phyloP scores from a whole-genome alignment of 164 flowering plant species.

The Vitis amurensis region DNA sequence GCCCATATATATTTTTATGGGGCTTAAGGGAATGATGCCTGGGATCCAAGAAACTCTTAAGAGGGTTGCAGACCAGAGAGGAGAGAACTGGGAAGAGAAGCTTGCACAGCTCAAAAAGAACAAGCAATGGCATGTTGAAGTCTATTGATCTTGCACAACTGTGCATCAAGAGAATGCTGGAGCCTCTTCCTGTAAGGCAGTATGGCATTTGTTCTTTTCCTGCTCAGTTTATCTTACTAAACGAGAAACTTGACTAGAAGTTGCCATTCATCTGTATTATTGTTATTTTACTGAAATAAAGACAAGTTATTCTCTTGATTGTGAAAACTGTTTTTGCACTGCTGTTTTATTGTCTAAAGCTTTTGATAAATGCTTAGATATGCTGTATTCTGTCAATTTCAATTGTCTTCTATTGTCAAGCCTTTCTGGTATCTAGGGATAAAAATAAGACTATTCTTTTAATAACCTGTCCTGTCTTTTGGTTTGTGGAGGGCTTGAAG shows the following conservation, averaged over 20 bases:
- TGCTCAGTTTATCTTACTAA: no score
- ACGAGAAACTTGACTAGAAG: not conserved
- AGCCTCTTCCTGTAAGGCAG: not conserved
- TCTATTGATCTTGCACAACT: conserved; percentile 37
- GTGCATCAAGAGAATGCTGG: not conserved
- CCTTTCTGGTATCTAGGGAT: no score
- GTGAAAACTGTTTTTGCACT: no score
- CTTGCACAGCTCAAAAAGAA: conserved; percentile 86
- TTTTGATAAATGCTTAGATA: no score
- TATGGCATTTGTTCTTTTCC: no score
- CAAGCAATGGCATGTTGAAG: conserved; percentile 99
- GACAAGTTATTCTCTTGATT: conserved; percentile 3
- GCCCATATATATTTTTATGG: conserved; percentile 99
- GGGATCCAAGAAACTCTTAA: conserved; percentile 94
- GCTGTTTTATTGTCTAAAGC: no score
- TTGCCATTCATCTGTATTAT: conserved; percentile 6
- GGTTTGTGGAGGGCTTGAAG: no score
- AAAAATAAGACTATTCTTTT: no score
- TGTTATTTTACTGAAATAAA: not conserved
- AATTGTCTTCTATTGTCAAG: no score
- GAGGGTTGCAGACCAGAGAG: conserved; percentile 84
- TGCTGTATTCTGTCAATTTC: no score
- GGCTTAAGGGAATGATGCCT: conserved; percentile 99
- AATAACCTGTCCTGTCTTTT: no score
- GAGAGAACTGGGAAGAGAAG: conserved; percentile 91